Evolutionary conservation across 2,329 filamentous ascomycete species (phyloP), one percentile per base, ranked within the genome.

Genomic region (Seiridium unicorne): DNA sequence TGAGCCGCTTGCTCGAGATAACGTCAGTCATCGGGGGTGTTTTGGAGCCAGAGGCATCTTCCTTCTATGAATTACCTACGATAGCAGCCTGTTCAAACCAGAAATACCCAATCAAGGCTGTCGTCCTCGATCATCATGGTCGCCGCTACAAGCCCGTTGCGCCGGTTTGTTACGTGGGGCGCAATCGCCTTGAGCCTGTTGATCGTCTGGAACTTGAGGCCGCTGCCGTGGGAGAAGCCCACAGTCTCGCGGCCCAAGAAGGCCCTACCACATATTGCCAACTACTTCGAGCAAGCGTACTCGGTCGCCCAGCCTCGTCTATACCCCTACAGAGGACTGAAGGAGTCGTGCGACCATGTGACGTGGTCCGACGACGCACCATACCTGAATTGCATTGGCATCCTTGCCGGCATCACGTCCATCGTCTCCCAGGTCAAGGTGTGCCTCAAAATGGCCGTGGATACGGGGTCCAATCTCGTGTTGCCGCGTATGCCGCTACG

Each of bases 381-480:
- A 9, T 51, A 32, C 31, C 49, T 51, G 26, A 51, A 51, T 31
- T 51, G 49, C 31, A 9, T 51, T 4, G 49, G 49, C 49, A 51
- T 51, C n/a, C 11, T 51, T 13, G 49, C 49, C 6, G 49, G 49
- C 49, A 51, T 51, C 49, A 51, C 49, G 3, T 51, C 49, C 49
- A 51, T 51, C 49, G n/a, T 51, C 6, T 31, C 49, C 11, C 49
- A 51, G 32, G 49, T 51, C 18, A 51, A 51, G 49, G 49, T 51
- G 31, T 51, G 49, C 49, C 49, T 51, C n/a, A 51, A 51, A 31
- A 51, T 51, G 49, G 49, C 49, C 49, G 49, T 51, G 6, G 49
- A 51, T 31, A 51, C 49, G 18, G 49, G 49, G 5, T 51, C 49
- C 5, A 13, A 51, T 31, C 49, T 51, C 6, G 49, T 51, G 26